Evolutionary conservation across 2,329 filamentous ascomycete genomes (phyloP), one percentile per base, ranked within the genome.

Genomic region (Cladosporium sp.): DNA sequence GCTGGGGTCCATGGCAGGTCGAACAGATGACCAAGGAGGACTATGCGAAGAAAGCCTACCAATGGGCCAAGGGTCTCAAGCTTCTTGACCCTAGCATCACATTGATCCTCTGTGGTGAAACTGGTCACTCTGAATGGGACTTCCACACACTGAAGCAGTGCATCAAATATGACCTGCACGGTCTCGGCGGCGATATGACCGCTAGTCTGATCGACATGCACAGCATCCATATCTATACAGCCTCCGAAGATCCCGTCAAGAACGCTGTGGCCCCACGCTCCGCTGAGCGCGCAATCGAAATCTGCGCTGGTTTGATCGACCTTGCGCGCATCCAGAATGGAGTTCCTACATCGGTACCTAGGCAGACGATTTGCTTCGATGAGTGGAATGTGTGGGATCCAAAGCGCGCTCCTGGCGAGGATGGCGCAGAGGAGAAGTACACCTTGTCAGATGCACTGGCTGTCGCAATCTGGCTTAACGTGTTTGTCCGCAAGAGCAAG

Each of bases 301-400:
- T 90, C 64, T 81, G 87, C 2, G 83, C 83, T 2, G 77, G 80
- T 0, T 76, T 91, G 2, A 90, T 91, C 64, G 88, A 92, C 69
- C 82, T 92, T 1, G 88, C 88, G 0, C 80, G 86, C 36, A 86
- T 90, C 67, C 86, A 90, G 70, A 87, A 88, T 71, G 75, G 77
- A 40, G 80, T 88, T 0, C 81, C 86, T 0, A 74, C 80, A 0
- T 76, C 78, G 0, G 82, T 86, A n/a, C 82, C 83, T 3, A 77
- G 82, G 3, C 87, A 84, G 49, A 87, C 81, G 54, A 90, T 92
- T 70, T 92, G 88, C 78, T 92, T 92, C 69, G 89, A 92, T 70
- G 88, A 92, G 73, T 92, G 89, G 89, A 92, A 92, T 70, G 88
- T 92, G 8, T 92, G 88, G 88, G 88, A 90, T 66, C 87, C 88